Conservation (phyloP, 768 basidiomycete species). For the Favolaschia claudopus region DNA sequence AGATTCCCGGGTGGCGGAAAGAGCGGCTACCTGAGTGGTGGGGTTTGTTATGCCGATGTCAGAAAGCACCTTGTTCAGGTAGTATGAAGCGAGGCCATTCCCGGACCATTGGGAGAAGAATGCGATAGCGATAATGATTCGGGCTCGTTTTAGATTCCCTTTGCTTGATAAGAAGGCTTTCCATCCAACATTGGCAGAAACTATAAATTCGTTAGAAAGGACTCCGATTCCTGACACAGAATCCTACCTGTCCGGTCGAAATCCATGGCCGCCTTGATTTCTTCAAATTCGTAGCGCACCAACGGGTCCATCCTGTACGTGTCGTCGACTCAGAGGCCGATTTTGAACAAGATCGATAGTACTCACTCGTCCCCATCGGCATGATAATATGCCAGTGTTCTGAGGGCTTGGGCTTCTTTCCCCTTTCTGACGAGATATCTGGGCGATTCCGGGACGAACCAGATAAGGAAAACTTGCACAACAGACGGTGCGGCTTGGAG, state of each 20-base stretch:
- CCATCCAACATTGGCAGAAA: constrained; percentile 70
- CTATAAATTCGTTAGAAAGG: constrained; percentile 28
- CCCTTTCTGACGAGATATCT: constrained; percentile 85
- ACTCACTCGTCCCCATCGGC: constrained; percentile 72
- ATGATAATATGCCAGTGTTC: constrained; percentile 83
- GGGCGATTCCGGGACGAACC: constrained; percentile 83
- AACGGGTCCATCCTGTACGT: constrained; percentile 62
- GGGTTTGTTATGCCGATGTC: constrained; percentile 70
- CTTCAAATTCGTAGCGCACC: constrained; percentile 76
- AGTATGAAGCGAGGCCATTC: constrained; percentile 85
- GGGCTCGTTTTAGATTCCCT: constrained; percentile 80
- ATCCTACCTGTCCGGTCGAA: constrained; percentile 59
- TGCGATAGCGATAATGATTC: constrained; percentile 78
- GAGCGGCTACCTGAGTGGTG: constrained; percentile 50
- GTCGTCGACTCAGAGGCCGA: neutral
- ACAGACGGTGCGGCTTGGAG: constrained; percentile 76
- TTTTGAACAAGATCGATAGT: neutral
- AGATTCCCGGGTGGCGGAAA: neutral
- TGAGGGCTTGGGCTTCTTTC: constrained; percentile 69
- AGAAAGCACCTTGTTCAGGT: constrained; percentile 76
- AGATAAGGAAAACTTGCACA: constrained; percentile 69
- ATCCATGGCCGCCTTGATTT: constrained; percentile 81
- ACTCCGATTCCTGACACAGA: neutral
- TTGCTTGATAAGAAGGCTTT: constrained; percentile 68
- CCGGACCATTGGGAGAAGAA: constrained; percentile 91